phyloP scores from a whole-genome alignment of 352 stramenopile genomes.

The Discostella stelligera region DNA sequence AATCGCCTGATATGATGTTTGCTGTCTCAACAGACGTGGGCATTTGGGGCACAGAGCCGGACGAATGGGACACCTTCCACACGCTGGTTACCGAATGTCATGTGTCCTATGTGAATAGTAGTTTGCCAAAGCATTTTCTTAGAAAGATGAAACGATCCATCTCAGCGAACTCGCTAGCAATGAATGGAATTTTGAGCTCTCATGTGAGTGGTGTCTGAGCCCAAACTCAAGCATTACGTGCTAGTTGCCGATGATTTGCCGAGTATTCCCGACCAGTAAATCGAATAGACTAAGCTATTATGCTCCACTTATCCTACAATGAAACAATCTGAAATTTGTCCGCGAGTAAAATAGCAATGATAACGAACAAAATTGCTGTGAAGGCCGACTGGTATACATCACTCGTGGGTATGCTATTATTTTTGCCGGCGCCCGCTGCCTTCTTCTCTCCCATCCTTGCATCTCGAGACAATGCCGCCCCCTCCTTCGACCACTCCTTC shows the following conservation, averaged over 20 bases:
- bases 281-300: no score
- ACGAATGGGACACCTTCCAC: slow-evolving; percentile 54
- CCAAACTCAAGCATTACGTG: no score
- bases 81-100: slow-evolving; percentile 48
- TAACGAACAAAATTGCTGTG: background rate
- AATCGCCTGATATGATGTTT: no score
- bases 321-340: slow-evolving; percentile 2
- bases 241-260: no score
- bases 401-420: background rate
- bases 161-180: slow-evolving; percentile 16
- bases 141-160: slow-evolving; percentile 43
- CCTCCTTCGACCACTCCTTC: slow-evolving; percentile 77
- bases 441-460: slow-evolving; percentile 37
- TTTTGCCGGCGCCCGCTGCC: background rate
- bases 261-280: no score
- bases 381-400: background rate
- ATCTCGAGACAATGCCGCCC: slow-evolving; percentile 50
- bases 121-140: slow-evolving; percentile 46
- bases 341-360: background rate
- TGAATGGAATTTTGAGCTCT: slow-evolving; percentile 20
- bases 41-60: slow-evolving; percentile 52
- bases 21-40: slow-evolving; percentile 21
- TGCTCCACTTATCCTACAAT: background rate
- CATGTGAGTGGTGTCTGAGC: no score
- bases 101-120: slow-evolving; percentile 47